Base-by-base conservation (phyloP, 495 filamentous ascomycete species). In the Cercophora newfieldiana region DNA sequence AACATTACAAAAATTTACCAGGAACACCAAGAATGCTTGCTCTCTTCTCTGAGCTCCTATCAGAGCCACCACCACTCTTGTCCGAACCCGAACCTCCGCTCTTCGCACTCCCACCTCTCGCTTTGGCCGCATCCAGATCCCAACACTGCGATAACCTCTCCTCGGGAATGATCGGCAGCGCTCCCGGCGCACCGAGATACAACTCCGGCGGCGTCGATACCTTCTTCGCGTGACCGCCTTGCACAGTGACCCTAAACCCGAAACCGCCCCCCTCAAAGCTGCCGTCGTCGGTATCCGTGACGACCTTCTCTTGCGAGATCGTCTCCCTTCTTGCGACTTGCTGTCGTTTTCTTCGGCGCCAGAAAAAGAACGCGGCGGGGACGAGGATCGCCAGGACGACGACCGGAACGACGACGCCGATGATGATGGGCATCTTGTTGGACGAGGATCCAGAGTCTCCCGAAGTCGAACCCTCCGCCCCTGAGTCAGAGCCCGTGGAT, bases 401-500 rank as follows among this genome's bases (percentile, higher is more conserved):
- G 37, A 67, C 24, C 10, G 65, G 65, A 0, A 67, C 53, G 18
- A 37, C 58, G 21, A 67, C 65, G 24, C 50, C 65, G 44, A 67
- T 63, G n/a, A 63, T 24, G 28, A 62, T 67, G 18, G 56, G 62
- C n/a, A 56, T 63, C 26, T 18, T 33, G 58, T 53, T 37, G 18
- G 30, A 33, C 14, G 21, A n/a, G 0, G 59, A 28, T 29, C 31
- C 19, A 18, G 56, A 24, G 59, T 28, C 47, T 7, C 2, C 25
- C 21, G 54, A 19, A 5, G 24, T 7, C 1, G 2, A 8, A 3
- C 6, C 54, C 16, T 22, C 24, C 4, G 8, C 24, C 1, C 22
- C 24, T 5, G 54, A 19, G 16, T 6, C 24, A 8, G 54, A 19
- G 16, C 6, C 2, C 26, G 18, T 12, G 2, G 54, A 22, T 26